phyloP scores from a whole-genome alignment of 192 early-diverging fungal species.

The Umbelopsis sp. region DNA sequence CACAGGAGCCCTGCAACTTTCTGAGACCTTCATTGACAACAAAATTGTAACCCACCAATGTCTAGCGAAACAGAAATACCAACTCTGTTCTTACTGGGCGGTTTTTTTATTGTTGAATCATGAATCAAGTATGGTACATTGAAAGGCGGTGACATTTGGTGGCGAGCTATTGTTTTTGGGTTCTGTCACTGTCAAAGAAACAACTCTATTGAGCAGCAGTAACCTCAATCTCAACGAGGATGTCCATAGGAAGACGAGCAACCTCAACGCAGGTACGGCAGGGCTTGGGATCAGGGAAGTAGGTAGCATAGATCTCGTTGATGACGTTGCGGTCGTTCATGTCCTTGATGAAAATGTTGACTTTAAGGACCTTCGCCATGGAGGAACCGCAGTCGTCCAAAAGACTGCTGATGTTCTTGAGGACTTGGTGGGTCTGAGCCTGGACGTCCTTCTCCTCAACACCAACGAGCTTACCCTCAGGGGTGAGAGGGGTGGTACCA shows the following conservation, averaged over 20 bases:
- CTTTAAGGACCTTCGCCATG: constrained; percentile 86
- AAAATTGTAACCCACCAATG: no score
- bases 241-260: constrained; percentile 83
- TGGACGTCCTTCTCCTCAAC: constrained; percentile 49
- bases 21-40: no score
- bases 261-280: constrained; percentile 83
- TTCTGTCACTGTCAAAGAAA: no score
- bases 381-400: constrained; percentile 76
- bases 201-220: constrained; percentile 56
- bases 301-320: constrained; percentile 79
- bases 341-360: constrained; percentile 87
- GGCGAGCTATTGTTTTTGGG: not conserved
- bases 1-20: no score
- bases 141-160: not conserved
- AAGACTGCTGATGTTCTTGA: constrained; percentile 83
- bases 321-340: constrained; percentile 86
- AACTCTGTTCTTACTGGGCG: not conserved
- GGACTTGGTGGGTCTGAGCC: constrained; percentile 69
- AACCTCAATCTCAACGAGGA: constrained; percentile 89
- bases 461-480: constrained; percentile 59
- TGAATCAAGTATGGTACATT: constrained; percentile 7
- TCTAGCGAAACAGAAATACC: no score
- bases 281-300: constrained; percentile 56
- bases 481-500: constrained; percentile 71
- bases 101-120: not conserved